phyloP scores from a whole-genome alignment of 176 grass and related monocot genomes.

The Elymus sibiricus region DNA sequence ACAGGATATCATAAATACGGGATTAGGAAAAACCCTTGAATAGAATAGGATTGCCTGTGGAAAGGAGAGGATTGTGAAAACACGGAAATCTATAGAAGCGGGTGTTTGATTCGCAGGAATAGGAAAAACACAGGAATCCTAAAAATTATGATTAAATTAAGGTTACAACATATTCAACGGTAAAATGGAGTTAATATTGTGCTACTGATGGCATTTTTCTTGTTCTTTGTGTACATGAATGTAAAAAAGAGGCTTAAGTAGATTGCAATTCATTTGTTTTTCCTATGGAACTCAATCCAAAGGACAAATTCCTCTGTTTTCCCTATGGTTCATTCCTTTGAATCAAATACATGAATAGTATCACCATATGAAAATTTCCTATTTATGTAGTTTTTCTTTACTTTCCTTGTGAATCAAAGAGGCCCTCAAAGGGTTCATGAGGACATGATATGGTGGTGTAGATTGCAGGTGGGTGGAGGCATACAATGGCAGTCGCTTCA shows the following conservation, averaged over 20 bases:
- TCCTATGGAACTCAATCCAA: not conserved
- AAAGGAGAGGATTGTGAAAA: too few relatives aligned
- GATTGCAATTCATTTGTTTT: not conserved
- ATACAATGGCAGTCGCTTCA: conserved; percentile 58
- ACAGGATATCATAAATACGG: not conserved
- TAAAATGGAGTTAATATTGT: not conserved
- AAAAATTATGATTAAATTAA: not conserved
- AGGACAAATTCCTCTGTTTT: not conserved
- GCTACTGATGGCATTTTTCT: not conserved
- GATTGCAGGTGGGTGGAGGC: conserved; percentile 90
- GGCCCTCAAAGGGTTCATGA: not conserved
- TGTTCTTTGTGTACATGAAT: not conserved
- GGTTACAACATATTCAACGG: not conserved
- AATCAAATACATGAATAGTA: not conserved
- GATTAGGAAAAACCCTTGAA: not conserved
- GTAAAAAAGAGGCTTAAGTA: not conserved
- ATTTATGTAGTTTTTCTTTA: not conserved
- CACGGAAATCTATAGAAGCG: not conserved
- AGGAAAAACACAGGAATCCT: not conserved
- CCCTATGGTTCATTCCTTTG: not conserved
- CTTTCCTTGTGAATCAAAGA: not conserved
- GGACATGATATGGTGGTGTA: conserved; percentile 6
- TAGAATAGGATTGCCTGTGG: too few relatives aligned
- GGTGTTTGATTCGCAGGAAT: not conserved
- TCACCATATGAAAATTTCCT: not conserved